Percentiles rank a stretch among this genome's conserved stretches.
These are phyloP conservation scores for Fusarium falciforme DNA, from an alignment of 2,329 filamentous ascomycete species.

Conservation along the genomic window DNA sequence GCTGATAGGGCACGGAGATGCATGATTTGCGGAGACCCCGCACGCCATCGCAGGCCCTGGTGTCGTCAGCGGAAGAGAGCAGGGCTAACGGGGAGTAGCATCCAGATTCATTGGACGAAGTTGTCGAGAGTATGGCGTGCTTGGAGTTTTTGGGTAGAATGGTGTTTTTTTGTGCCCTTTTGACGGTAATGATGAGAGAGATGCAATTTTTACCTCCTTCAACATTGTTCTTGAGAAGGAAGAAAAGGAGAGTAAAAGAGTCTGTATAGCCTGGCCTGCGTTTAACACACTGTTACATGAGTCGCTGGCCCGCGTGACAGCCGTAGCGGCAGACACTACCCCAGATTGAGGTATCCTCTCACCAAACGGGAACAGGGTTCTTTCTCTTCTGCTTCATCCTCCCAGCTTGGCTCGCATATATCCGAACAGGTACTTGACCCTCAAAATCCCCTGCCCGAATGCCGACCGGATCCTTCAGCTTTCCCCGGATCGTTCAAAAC, in stretches of 20 bases:
- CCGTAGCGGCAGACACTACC: constrained; percentile 4
- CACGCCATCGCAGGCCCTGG: constrained; percentile 37
- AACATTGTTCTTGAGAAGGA: neutral
- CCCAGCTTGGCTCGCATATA: neutral
- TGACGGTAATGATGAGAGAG: neutral
- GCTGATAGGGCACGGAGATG: constrained; percentile 19
- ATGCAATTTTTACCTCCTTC: neutral
- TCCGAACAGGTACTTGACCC: neutral
- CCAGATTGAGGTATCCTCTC: constrained; percentile 1
- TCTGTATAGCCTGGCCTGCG: neutral
- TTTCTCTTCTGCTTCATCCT: neutral
- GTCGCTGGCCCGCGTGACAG: constrained; percentile 5
- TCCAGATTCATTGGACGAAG: constrained; percentile 34
- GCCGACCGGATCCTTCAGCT: neutral
- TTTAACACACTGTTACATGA: neutral
- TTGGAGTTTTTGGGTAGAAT: neutral
- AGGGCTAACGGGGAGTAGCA: constrained; percentile 19
- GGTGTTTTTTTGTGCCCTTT: neutral
- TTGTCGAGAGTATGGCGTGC: constrained; percentile 35
- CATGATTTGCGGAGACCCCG: constrained; percentile 36
- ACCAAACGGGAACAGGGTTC: neutral
- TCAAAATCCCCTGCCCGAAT: neutral
- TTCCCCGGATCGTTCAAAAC: neutral
- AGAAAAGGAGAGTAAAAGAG: neutral
- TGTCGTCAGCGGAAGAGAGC: constrained; percentile 29